Evolutionary conservation across 345 rosid genomes (phyloP).

Genomic region (Euphorbia tirucalli): DNA sequence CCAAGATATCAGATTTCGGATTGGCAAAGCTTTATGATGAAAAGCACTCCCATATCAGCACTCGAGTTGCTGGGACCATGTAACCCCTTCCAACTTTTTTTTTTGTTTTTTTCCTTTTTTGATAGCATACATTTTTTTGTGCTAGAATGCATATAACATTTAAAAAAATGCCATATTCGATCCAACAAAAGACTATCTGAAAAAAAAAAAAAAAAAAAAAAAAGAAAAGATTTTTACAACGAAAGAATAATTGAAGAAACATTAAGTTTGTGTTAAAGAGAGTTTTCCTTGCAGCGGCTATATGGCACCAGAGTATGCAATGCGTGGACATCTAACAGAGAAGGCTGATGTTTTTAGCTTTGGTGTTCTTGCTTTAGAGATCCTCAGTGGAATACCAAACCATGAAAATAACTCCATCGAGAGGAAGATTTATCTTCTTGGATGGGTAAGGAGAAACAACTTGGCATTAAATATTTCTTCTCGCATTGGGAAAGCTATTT

Average conservation of each 20-base stretch:
- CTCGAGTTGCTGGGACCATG: slow-evolving; percentile 47
- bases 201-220: too few relatives aligned
- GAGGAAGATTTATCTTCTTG: slow-evolving; percentile 21
- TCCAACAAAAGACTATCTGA: too few relatives aligned
- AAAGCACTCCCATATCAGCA: slow-evolving; percentile 42
- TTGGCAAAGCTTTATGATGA: slow-evolving; percentile 40
- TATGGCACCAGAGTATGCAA: slow-evolving; percentile 73
- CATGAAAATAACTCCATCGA: slow-evolving; percentile 27
- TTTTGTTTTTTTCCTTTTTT: background rate
- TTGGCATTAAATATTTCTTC: background rate
- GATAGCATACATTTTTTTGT: too few relatives aligned
- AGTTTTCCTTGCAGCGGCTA: slow-evolving; percentile 40
- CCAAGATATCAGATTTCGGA: slow-evolving; percentile 46
- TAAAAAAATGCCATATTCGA: too few relatives aligned
- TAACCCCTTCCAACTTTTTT: slow-evolving; percentile 11
- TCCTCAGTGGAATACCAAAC: slow-evolving; percentile 44
- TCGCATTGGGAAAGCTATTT: background rate
- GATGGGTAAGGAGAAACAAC: slow-evolving; percentile 14
- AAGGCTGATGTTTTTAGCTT: slow-evolving; percentile 69
- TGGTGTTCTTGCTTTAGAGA: slow-evolving; percentile 42
- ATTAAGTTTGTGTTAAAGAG: background rate
- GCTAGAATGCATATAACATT: too few relatives aligned
- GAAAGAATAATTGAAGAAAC: background rate
- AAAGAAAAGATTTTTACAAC: background rate
- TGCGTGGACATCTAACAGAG: slow-evolving; percentile 74